These are phyloP conservation scores for Rhexocercosporidium sp. DNA, from an alignment of 2,329 filamentous ascomycete genomes.

Conservation along the genomic window DNA sequence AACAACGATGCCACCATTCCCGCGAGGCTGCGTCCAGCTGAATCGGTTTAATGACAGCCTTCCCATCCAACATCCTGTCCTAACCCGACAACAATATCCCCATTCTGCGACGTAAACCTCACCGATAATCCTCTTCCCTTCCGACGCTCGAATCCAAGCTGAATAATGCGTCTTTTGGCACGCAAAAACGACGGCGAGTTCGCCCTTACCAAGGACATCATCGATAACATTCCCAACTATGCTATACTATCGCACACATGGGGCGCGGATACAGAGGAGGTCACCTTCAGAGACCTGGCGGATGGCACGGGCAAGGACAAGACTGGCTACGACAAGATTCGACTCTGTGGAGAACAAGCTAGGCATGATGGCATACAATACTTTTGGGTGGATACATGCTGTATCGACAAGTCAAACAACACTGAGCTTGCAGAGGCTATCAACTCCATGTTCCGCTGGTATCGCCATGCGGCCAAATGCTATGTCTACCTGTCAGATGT, in stretches of 20 bases:
- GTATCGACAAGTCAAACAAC: too few relatives aligned
- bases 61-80: neutral
- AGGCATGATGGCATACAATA: too few relatives aligned
- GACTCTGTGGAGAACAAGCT: neutral
- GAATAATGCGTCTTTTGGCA: conserved; percentile 15
- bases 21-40: neutral
- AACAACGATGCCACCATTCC: neutral
- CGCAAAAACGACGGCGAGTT: conserved; percentile 18
- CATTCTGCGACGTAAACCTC: neutral
- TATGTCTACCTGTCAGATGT: too few relatives aligned
- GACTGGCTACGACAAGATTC: conserved; percentile 11
- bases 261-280: conserved; percentile 13
- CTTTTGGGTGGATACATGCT: too few relatives aligned
- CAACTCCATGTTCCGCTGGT: too few relatives aligned
- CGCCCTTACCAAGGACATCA: conserved; percentile 16
- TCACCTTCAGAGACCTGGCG: too few relatives aligned
- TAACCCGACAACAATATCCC: neutral
- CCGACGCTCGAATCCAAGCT: neutral
- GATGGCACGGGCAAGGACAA: conserved; percentile 20
- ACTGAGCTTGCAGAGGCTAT: conserved; percentile 36
- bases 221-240: conserved; percentile 17
- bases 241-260: conserved; percentile 19
- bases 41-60: neutral
- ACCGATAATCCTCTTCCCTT: neutral
- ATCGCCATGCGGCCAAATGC: too few relatives aligned